Conservation (phyloP, 1,284 basidiomycete species). For the Earliella scabrosa region DNA sequence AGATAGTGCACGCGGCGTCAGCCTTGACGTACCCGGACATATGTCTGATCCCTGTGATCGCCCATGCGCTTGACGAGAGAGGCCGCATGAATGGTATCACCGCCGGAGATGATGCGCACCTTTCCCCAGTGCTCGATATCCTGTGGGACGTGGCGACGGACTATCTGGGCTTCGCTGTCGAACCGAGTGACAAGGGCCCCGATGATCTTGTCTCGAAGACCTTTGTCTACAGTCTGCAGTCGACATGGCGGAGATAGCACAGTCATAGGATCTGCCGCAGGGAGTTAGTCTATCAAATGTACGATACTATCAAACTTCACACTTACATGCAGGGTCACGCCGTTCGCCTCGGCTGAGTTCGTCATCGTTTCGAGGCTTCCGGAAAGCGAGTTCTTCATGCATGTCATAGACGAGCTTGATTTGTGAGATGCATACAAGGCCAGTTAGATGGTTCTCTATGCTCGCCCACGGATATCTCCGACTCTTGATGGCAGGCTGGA, state of each 20-base stretch:
- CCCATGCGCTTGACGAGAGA: background rate
- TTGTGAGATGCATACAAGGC: conserved; percentile 25
- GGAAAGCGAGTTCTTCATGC: background rate
- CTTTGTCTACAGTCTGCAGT: background rate
- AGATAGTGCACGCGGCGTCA: background rate
- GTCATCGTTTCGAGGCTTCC: background rate
- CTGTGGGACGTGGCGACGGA: background rate
- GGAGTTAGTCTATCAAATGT: background rate
- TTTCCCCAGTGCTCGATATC: conserved; percentile 15
- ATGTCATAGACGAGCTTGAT: conserved; percentile 28
- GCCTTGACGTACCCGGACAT: conserved; percentile 13
- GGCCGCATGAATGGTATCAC: conserved; percentile 18
- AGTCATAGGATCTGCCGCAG: conserved; percentile 3
- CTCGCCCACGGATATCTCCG: conserved; percentile 30
- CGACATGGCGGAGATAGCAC: background rate
- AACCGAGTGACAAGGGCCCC: conserved; percentile 4
- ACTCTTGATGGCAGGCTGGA: conserved; percentile 33
- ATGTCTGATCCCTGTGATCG: conserved; percentile 15
- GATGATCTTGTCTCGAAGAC: conserved; percentile 1
- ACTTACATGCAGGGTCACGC: too few relatives aligned
- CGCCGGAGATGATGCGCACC: conserved; percentile 14
- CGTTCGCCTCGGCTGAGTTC: too few relatives aligned
- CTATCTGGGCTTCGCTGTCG: background rate
- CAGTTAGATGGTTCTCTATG: conserved; percentile 29
- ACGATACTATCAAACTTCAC: background rate